phyloP scores from a whole-genome alignment of 176 grass and related monocot genomes.

The maize (Zea mays) region Zm-B73-REFERENCE-NAM-5.0 NC_050105.1:125420501-125421000 shows the following conservation, averaged over 20 bases:
- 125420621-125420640: not conserved
- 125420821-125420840: not conserved
- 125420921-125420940: not conserved
- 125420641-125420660: not conserved
- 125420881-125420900: not conserved
- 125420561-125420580: slow-evolving; percentile 72
- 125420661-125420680: not conserved
- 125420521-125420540: slow-evolving; percentile 45
- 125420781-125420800: not conserved
- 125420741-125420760: not conserved
- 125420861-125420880: not conserved
- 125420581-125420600: not conserved
- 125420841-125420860: not conserved
- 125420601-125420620: not conserved
- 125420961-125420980: not conserved
- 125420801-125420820: not conserved
- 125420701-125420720: not conserved
- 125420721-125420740: not conserved
- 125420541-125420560: slow-evolving; percentile 46
- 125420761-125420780: not conserved
- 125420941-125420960: slow-evolving; percentile 1
- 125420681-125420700: not conserved
- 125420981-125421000: not conserved
- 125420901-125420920: not conserved
- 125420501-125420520: slow-evolving; percentile 18